Conservation (phyloP, 163 green algal species). For the Coccomyxa subellipsoidea region DNA sequence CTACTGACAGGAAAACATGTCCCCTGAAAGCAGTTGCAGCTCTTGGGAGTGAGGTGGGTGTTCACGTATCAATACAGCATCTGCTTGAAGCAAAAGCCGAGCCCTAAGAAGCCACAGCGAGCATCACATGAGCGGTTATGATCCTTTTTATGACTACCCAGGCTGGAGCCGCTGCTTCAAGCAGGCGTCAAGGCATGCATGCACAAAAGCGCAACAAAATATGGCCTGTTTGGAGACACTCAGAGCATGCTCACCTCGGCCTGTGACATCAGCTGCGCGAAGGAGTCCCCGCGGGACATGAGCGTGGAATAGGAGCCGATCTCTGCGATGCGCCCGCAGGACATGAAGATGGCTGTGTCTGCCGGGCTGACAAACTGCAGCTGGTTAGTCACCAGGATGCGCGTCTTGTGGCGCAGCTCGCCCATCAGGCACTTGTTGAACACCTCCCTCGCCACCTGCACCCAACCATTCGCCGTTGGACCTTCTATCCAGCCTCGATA, state of each 20-base stretch:
- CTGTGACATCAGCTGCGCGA: conserved; percentile 50
- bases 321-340: conserved; percentile 46
- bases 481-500: no score
- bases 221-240: neutral
- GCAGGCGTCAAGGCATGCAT: no score
- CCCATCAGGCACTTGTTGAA: conserved; percentile 26
- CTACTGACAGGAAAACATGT: no score
- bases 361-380: conserved; percentile 65
- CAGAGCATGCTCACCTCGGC: conserved; percentile 18
- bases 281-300: conserved; percentile 36
- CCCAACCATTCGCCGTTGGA: neutral
- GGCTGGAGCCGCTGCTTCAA: no score
- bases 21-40: no score
- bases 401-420: conserved; percentile 21
- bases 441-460: conserved; percentile 27
- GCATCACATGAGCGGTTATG: no score
- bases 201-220: no score
- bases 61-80: no score
- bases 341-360: conserved; percentile 36
- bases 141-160: no score
- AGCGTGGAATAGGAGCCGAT: conserved; percentile 49
- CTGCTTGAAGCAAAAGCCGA: no score
- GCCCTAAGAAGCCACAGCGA: no score
- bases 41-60: no score
- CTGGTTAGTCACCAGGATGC: conserved; percentile 59